Evolutionary conservation across 495 filamentous ascomycete genomes (phyloP), one percentile per base, ranked within the genome.

Genomic region (Penicillium angulare): DNA sequence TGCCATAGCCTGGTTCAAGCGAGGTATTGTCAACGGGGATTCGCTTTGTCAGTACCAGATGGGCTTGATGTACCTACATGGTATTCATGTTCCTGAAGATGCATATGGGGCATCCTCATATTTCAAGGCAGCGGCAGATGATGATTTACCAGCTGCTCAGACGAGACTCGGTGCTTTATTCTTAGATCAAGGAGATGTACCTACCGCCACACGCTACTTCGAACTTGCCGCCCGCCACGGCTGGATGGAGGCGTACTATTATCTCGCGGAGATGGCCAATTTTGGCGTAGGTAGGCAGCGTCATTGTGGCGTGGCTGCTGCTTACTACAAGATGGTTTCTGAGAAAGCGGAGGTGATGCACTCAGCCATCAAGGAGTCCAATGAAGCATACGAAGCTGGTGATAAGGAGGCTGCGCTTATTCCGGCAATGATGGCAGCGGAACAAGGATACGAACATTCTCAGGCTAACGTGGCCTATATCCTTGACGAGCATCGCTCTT

Each of bases 391-490:
- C 63, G 85, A 91, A 38, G 77, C 81, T 20, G 90, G 90, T n/a
- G 88, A 97, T 56, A 74, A 79, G n/a, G 92, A 97, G 54, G 74
- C 84, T 16, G 93, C 95, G 8, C 74, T 97, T 23, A 77, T 96
- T 12, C 80, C 85, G 21, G 90, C 90, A 53, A 85, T 97, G 71
- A 87, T 92, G 78, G 92, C 90, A 1, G 93, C 93, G 1, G 93
- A 99, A 63, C 95, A 97, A 71, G 93, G 93, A 9, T 96, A 96
- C 58, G 93, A 99, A 64, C 79, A 80, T 53, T 91, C 84, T 4
- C 93, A 99, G 69, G 86, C 90, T 33, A 99, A 99, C 53, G 93
- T 97, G 3, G 93, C 93, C 6, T 95, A 86, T 62, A 69, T 99
- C 24, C 80, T 97, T 2, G 93, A 99, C 56, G 83, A 92, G 43